phyloP scores from a whole-genome alignment of 2,329 filamentous ascomycete species.

The Cytospora paraplurivora region DNA sequence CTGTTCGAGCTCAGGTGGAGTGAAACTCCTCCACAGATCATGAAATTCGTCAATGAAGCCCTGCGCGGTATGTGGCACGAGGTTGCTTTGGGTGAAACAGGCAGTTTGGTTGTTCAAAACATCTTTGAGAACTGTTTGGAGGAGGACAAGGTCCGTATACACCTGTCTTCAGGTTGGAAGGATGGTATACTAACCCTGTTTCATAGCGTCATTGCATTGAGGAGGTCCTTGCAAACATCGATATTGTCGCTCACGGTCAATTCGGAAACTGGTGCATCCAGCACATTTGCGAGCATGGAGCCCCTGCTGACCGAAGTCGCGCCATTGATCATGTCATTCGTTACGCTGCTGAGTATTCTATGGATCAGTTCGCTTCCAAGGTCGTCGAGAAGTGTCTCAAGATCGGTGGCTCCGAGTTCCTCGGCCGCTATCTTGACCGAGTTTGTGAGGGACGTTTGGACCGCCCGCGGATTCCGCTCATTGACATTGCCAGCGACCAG shows the following conservation, averaged over 20 bases:
- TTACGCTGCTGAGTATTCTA: slow-evolving; percentile 94
- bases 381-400: slow-evolving; percentile 99
- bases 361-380: slow-evolving; percentile 98
- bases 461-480: slow-evolving; percentile 91
- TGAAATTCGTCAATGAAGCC: slow-evolving; percentile 97
- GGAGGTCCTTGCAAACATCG: slow-evolving; percentile 91
- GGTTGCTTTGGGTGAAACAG: slow-evolving; percentile 94
- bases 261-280: slow-evolving; percentile 99
- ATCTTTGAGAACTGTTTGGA: slow-evolving; percentile 99
- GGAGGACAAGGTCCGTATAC: slow-evolving; percentile 81
- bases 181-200: slow-evolving; percentile 12
- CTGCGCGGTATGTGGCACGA: slow-evolving; percentile 98
- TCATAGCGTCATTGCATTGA: slow-evolving; percentile 92
- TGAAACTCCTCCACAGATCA: slow-evolving; percentile 92
- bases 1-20: slow-evolving; percentile 97
- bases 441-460: slow-evolving; percentile 90
- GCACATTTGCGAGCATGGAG: slow-evolving; percentile 96
- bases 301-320: slow-evolving; percentile 84
- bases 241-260: slow-evolving; percentile 94
- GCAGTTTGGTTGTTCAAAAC: slow-evolving; percentile 97
- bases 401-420: slow-evolving; percentile 87
- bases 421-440: slow-evolving; percentile 88
- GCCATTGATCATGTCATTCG: slow-evolving; percentile 95
- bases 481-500: slow-evolving; percentile 97
- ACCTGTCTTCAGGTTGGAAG: background rate